Base-by-base conservation (phyloP, 345 rosid genomes). In the Euphorbia lathyris region DNA sequence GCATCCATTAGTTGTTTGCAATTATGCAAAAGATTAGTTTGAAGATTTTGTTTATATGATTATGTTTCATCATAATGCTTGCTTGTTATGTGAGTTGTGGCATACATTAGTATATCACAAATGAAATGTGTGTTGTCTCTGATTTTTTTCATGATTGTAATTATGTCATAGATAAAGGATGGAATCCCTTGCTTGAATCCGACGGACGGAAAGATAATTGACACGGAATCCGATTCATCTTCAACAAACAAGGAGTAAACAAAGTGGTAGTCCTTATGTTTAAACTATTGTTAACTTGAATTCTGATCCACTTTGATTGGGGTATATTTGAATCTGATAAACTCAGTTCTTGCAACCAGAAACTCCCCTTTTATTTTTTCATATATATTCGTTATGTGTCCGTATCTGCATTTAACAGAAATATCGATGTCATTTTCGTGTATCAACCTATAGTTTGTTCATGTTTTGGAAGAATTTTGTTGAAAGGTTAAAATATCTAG, bases 131-230 rank as follows among this genome's bases (percentile, higher is more conserved):
- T 6, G 20, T 19, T 51, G 23, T 51, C 56, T 51, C 5, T 10
- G 26, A 47, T 7, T 11, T 36, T 11, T 36, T 50, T 38, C 38
- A 34, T 63, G 66, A n/a, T 64, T 45, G 55, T 6, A 43, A 14
- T 43, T 14, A 20, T 63, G 53, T 43, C 9, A 32, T 69, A 90
- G 96, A 78, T 93, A 59, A 86, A 90, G 58, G 86, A 83, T 79
- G 93, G 96, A 71, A 80, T 93, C 48, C 98, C 98, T 68, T 80
- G 87, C 80, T 83, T 90, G 82, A 86, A 81, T 65, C 97, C 96
- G 29, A 81, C 65, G 66, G 96, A 93, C 72, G 96, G 96, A 60
- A 89, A 84, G 85, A 82, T 93, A 43, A 86, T 89, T 25, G 89
- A 51, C 30, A 0, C 34, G 32, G 25, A 70, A 63, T 34, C 69